These are phyloP conservation scores for Phytopythium litorale DNA, from an alignment of 352 stramenopile genomes.

Conservation along the genomic window DNA sequence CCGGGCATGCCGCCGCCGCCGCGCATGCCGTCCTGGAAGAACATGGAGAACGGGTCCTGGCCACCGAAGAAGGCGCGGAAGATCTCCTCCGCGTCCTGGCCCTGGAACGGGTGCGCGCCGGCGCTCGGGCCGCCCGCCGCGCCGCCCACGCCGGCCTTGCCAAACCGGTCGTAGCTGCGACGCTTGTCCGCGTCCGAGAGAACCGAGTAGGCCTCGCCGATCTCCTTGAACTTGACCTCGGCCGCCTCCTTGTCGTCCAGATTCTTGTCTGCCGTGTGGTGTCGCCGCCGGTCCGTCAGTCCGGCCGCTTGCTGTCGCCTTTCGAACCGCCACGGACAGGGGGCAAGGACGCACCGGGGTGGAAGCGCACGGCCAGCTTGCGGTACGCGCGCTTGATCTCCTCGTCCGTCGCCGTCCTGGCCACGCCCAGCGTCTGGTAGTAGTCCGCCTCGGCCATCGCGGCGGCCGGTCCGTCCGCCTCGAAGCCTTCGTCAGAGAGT, in stretches of 20 bases:
- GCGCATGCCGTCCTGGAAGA: constrained; percentile 73
- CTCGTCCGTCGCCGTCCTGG: constrained; percentile 67
- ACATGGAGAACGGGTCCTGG: constrained; percentile 82
- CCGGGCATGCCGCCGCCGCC: constrained; percentile 37
- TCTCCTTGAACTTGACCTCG: constrained; percentile 89
- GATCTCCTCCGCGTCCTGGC: constrained; percentile 76
- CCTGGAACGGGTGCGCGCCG: constrained; percentile 54
- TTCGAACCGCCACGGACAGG: too few species aligned
- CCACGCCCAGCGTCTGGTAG: constrained; percentile 66
- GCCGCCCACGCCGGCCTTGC: constrained; percentile 65
- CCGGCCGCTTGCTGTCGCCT: too few species aligned
- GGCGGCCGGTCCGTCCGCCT: too few species aligned
- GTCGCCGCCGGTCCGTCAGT: neutral
- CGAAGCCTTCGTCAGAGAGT: too few species aligned
- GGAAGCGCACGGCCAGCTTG: constrained; percentile 84
- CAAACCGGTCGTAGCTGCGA: constrained; percentile 90
- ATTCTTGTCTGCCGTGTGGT: constrained; percentile 75
- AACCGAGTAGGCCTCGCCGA: constrained; percentile 89
- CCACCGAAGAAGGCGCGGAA: constrained; percentile 81
- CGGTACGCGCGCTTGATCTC: constrained; percentile 86
- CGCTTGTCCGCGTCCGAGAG: constrained; percentile 88
- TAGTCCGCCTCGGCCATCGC: constrained; percentile 58
- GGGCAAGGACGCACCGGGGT: constrained; percentile 65
- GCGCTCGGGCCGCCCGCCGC: constrained; percentile 24
- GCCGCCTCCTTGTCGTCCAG: constrained; percentile 84